Evolutionary conservation across 495 filamentous ascomycete genomes (phyloP).

Genomic region (Aspergillus ostianus): DNA sequence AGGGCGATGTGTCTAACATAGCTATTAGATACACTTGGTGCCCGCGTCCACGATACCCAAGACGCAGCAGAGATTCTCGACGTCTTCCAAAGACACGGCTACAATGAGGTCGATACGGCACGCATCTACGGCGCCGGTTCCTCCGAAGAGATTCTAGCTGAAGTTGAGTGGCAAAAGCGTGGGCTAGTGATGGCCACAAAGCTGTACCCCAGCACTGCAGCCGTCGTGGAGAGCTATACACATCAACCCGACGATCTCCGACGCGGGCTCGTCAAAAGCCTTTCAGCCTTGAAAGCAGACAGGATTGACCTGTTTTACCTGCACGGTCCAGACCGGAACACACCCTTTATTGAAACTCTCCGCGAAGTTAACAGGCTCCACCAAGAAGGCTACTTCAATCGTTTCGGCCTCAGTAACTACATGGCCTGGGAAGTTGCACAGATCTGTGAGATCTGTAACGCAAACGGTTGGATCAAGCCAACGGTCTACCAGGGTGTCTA

Average conservation of each 20-base stretch:
- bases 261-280: slow-evolving; percentile 33
- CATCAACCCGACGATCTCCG: slow-evolving; percentile 37
- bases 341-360: slow-evolving; percentile 41
- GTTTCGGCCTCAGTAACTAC: slow-evolving; percentile 49
- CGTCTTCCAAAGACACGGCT: slow-evolving; percentile 53
- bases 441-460: slow-evolving; percentile 39
- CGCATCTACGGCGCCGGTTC: slow-evolving; percentile 50
- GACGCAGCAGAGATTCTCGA: slow-evolving; percentile 34
- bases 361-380: slow-evolving; percentile 39
- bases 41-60: slow-evolving; percentile 16
- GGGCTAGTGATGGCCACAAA: slow-evolving; percentile 57
- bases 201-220: slow-evolving; percentile 36
- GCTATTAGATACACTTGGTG: slow-evolving; percentile 12
- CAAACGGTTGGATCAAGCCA: slow-evolving; percentile 41
- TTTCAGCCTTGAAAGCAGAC: slow-evolving; percentile 29
- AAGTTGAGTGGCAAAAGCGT: slow-evolving; percentile 51
- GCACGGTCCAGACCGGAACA: slow-evolving; percentile 42
- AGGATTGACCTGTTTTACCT: slow-evolving; percentile 47
- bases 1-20: not conserved
- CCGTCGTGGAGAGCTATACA: slow-evolving; percentile 15
- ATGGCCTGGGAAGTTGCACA: slow-evolving; percentile 42
- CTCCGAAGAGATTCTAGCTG: slow-evolving; percentile 49
- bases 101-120: slow-evolving; percentile 59
- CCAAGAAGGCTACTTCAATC: slow-evolving; percentile 36
- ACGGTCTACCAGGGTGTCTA: slow-evolving; percentile 52